These are phyloP conservation scores for Clathrus columnatus DNA, from an alignment of 768 basidiomycete genomes.

Conservation along the genomic window DNA sequence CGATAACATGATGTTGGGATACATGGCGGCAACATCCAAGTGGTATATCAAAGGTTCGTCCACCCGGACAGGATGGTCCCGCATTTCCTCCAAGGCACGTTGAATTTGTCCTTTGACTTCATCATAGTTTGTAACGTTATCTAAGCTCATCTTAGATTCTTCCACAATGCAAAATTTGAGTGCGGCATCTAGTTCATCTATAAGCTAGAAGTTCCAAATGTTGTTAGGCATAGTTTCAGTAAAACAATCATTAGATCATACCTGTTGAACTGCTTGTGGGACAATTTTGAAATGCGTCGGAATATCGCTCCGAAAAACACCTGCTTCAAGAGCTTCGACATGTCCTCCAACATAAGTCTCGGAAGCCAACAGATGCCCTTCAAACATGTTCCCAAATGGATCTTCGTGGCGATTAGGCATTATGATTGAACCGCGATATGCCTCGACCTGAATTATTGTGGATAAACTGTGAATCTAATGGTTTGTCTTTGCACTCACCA, in stretches of 20 bases:
- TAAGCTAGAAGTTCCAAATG: slow-evolving; percentile 45
- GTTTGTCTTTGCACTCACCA: slow-evolving; percentile 53
- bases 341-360: slow-evolving; percentile 99
- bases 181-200: slow-evolving; percentile 89
- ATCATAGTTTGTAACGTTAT: slow-evolving; percentile 89
- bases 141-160: slow-evolving; percentile 72
- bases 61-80: slow-evolving; percentile 79
- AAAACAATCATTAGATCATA: slow-evolving; percentile 22
- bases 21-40: slow-evolving; percentile 98
- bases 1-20: slow-evolving; percentile 99
- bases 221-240: neutral
- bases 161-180: slow-evolving; percentile 81
- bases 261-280: slow-evolving; percentile 78
- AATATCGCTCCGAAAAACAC: slow-evolving; percentile 96
- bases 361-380: slow-evolving; percentile 92
- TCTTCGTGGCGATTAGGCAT: slow-evolving; percentile 99
- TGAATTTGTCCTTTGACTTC: slow-evolving; percentile 79
- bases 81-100: slow-evolving; percentile 74
- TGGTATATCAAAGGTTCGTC: slow-evolving; percentile 98
- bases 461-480: slow-evolving; percentile 2
- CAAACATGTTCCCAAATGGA: slow-evolving; percentile 81
- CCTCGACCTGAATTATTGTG: slow-evolving; percentile 67
- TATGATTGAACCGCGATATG: slow-evolving; percentile 82
- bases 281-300: slow-evolving; percentile 90
- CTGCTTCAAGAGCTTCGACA: slow-evolving; percentile 96